These are phyloP conservation scores for Spirogloea muscicola DNA, from an alignment of 139 green algal genomes.

Conservation along the genomic window DNA sequence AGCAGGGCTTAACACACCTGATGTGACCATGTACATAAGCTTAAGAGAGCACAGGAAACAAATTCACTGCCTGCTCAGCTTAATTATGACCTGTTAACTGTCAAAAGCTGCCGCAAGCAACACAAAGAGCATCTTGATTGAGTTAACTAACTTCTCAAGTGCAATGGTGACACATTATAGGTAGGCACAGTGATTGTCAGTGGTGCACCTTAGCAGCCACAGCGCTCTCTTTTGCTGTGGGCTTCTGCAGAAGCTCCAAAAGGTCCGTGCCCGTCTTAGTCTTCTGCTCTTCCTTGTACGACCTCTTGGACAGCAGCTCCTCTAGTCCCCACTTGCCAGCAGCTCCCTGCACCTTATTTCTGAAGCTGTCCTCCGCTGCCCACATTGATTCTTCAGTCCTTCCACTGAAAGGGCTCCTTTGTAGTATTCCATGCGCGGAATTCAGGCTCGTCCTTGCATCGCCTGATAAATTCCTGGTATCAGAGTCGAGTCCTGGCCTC, in stretches of 20 bases:
- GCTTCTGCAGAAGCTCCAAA: conserved; percentile 67
- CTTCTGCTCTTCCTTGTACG: conserved; percentile 41
- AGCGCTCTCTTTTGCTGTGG: conserved; percentile 62
- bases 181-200: too few species aligned
- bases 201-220: conserved; percentile 38
- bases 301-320: conserved; percentile 41
- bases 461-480: neutral
- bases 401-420: neutral
- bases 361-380: neutral
- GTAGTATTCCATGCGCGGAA: neutral
- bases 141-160: too few species aligned
- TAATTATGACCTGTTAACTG: too few species aligned
- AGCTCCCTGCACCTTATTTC: neutral
- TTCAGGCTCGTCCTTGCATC: neutral
- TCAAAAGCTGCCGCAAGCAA: too few species aligned
- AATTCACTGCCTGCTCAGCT: too few species aligned
- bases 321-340: conserved; percentile 17
- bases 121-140: too few species aligned
- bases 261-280: conserved; percentile 61
- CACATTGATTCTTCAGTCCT: neutral
- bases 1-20: too few species aligned
- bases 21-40: too few species aligned
- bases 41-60: too few species aligned
- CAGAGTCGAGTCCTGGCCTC: too few species aligned
- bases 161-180: too few species aligned